Base-by-base conservation (phyloP, 2,329 filamentous ascomycete species). In the Cladophialophora chaetospira region DNA sequence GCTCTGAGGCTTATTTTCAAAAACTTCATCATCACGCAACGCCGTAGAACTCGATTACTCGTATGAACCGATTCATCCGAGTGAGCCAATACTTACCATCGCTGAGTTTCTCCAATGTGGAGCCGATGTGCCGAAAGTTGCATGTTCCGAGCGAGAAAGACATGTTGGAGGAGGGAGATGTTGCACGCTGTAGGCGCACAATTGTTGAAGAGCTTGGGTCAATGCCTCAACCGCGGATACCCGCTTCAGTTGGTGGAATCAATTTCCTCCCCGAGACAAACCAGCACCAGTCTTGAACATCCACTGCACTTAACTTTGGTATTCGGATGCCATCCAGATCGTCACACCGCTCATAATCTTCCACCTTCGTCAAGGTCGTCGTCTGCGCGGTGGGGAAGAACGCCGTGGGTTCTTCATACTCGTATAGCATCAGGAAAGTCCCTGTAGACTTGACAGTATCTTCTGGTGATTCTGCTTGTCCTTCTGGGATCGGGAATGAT, bases 361-460 rank as follows among this genome's bases (percentile, higher is more conserved):
- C 31, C 8, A 62, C 50, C 2, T 35, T 10, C 13, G 31, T 33
- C 9, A 62, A 26, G 5, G 53, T 57, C 4, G 45, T 23, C 5
- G 42, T 57, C 46, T 62, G 60, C 26, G 19, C 48, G 2, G 57
- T 62, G 10, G 57, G 60, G 26, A 55, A 60, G 36, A 62, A 62
- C 5, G 57, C 50, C n/a, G 53, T 62, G 36, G 54, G 48, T 13
- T 60, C 57, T 17, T 62, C 54, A 33, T 62, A 62, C 35, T 62
- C 60, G 45, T 60, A 60, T 15, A 60, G 36, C 57, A 61, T 58
- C n/a, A 63, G 50, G 38, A 63, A 61, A 19, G 21, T 53, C 13
- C 60, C 57, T 1, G 55, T 46, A 3, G 55, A 59, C n/a, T 38
- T 40, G n/a, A 42, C 23, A 15, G 35, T 25, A 5, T 28, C 28